Conservation (phyloP, 2,329 filamentous ascomycete genomes). For the Cladophialophora psammophila region DNA sequence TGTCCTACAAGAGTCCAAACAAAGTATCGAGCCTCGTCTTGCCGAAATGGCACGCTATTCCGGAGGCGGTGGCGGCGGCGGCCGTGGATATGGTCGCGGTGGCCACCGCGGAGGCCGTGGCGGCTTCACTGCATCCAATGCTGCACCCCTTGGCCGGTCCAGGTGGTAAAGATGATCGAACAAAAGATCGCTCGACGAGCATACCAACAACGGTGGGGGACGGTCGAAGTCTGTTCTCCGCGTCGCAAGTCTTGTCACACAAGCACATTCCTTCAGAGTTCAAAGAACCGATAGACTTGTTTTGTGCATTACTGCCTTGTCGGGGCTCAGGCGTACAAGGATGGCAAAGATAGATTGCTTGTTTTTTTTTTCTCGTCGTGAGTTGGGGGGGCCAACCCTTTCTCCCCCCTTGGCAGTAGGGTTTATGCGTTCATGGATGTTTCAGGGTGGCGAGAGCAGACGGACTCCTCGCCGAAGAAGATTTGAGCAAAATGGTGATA, state of each 20-base stretch:
- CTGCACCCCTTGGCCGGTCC: constrained; percentile 63
- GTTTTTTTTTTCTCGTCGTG: neutral
- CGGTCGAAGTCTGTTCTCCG: neutral
- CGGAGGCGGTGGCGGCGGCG: constrained; percentile 80
- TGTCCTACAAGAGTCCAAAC: constrained; percentile 94
- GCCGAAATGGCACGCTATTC: constrained; percentile 95
- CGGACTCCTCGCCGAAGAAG: neutral
- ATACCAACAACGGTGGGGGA: neutral
- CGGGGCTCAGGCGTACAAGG: constrained; percentile 21
- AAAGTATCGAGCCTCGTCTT: constrained; percentile 95
- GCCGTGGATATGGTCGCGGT: constrained; percentile 71
- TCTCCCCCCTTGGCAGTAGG: neutral
- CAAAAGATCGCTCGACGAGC: constrained; percentile 1
- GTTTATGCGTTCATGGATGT: constrained; percentile 12
- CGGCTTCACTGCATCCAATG: constrained; percentile 65
- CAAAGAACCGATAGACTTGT: constrained; percentile 14
- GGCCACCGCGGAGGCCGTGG: constrained; percentile 64
- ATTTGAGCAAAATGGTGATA: constrained; percentile 10
- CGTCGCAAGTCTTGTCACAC: constrained; percentile 15
- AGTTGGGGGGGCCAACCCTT: constrained; percentile 1
- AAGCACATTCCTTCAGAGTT: constrained; percentile 9
- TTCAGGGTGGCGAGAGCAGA: constrained; percentile 2
- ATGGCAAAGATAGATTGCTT: constrained; percentile 21
- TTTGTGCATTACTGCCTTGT: constrained; percentile 18
- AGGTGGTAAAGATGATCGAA: constrained; percentile 59